Percentiles rank a stretch among this genome's conserved stretches.
phyloP scores from a whole-genome alignment of 1,284 basidiomycete genomes.

The Mycosarcoma maydis region DNA sequence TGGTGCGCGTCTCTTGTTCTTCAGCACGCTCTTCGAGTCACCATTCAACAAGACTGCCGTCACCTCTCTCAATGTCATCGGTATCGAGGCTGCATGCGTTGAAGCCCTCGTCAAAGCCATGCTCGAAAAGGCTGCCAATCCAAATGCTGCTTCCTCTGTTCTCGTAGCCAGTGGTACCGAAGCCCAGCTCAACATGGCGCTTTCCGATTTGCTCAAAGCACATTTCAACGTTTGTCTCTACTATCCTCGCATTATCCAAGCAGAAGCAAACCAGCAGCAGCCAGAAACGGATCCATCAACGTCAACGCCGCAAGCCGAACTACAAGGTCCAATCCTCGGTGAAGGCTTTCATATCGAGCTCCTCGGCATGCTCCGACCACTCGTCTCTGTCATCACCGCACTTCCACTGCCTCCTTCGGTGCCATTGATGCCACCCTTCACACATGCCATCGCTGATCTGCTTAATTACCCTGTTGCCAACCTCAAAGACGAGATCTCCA shows the following conservation, averaged over 20 bases:
- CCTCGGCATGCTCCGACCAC: constrained; percentile 44
- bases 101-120: constrained; percentile 26
- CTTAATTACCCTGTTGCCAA: constrained; percentile 52
- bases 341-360: constrained; percentile 44
- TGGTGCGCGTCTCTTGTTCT: constrained; percentile 54
- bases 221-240: constrained; percentile 61
- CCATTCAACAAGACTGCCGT: constrained; percentile 55
- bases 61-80: constrained; percentile 28
- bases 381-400: constrained; percentile 36
- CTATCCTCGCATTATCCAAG: constrained; percentile 49
- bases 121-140: constrained; percentile 13
- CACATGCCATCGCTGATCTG: constrained; percentile 57
- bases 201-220: constrained; percentile 55
- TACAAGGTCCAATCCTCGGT: constrained; percentile 21
- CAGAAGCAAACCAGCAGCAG: constrained; percentile 24
- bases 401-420: constrained; percentile 25
- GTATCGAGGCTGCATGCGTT: constrained; percentile 27
- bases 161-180: constrained; percentile 29
- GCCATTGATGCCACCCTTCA: constrained; percentile 51
- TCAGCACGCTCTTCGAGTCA: constrained; percentile 59
- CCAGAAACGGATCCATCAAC: not conserved
- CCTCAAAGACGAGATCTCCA: constrained; percentile 22
- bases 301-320: not conserved
- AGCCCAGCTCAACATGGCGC: constrained; percentile 43
- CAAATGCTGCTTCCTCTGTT: constrained; percentile 6